phyloP scores from a whole-genome alignment of 176 grass and related monocot species.

The Dactylis glomerata region DNA sequence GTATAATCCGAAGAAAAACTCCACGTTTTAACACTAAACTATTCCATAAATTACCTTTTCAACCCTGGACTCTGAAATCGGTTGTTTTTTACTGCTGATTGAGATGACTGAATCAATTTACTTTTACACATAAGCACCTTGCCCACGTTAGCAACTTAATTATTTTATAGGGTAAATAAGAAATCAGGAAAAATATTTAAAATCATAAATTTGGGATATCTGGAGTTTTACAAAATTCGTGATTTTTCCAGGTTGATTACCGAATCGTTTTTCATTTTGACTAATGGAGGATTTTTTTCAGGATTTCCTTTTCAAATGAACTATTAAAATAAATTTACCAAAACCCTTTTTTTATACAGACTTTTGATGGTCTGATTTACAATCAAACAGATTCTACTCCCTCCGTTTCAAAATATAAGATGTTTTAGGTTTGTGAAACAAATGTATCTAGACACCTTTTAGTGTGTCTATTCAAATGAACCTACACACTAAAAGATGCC shows the following conservation, averaged over 20 bases:
- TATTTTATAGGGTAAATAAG: too few relatives aligned
- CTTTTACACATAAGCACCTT: not conserved
- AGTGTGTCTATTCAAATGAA: too few relatives aligned
- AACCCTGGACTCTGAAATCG: not conserved
- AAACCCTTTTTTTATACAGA: too few relatives aligned
- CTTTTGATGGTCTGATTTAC: too few relatives aligned
- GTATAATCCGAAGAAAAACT: not conserved
- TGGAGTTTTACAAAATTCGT: too few relatives aligned
- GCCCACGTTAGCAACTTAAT: not conserved
- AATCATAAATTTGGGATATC: too few relatives aligned
- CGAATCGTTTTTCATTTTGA: not conserved
- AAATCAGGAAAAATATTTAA: too few relatives aligned
- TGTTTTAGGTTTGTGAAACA: too few relatives aligned
- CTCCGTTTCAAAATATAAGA: too few relatives aligned
- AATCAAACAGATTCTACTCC: too few relatives aligned
- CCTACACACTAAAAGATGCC: too few relatives aligned
- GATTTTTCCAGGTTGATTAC: not conserved
- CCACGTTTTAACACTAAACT: not conserved
- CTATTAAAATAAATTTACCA: not conserved
- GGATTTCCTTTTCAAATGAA: not conserved
- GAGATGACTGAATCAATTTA: not conserved
- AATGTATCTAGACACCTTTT: too few relatives aligned
- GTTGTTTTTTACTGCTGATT: not conserved
- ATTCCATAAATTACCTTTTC: not conserved
- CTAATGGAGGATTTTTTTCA: not conserved